Evolutionary conservation across 2,329 filamentous ascomycete genomes (phyloP).

Genomic region (Cercospora zeina): DNA sequence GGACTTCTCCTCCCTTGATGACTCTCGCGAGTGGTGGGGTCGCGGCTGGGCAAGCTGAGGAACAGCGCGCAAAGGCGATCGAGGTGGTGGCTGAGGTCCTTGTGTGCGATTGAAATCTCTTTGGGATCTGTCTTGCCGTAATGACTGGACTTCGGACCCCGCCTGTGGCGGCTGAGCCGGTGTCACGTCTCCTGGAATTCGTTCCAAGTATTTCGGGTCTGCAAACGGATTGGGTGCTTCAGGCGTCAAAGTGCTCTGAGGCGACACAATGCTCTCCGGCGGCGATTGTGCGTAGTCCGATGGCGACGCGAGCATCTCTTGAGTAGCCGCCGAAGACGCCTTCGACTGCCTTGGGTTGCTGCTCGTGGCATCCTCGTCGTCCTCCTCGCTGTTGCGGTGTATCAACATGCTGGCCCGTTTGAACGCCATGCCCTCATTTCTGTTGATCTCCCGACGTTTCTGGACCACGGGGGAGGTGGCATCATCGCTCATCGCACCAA

Average conservation of each 20-base stretch:
- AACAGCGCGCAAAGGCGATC: constrained; percentile 8
- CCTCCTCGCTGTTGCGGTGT: constrained; percentile 31
- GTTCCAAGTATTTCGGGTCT: constrained; percentile 36
- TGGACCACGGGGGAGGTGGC: constrained; percentile 29
- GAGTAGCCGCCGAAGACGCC: constrained; percentile 15
- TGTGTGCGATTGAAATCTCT: constrained; percentile 17
- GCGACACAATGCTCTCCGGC: constrained; percentile 25
- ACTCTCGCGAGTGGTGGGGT: constrained; percentile 13
- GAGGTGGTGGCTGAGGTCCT: constrained; percentile 16
- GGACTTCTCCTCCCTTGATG: constrained; percentile 20
- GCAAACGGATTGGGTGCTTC: constrained; percentile 31
- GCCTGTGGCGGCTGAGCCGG: constrained; percentile 14
- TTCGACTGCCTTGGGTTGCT: constrained; percentile 15
- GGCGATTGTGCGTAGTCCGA: constrained; percentile 24
- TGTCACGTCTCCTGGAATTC: constrained; percentile 30
- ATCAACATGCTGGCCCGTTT: constrained; percentile 38
- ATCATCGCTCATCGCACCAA: constrained; percentile 17
- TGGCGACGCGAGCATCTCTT: constrained; percentile 14
- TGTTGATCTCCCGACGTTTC: constrained; percentile 34
- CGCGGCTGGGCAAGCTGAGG: constrained; percentile 11
- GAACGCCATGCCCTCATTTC: constrained; percentile 37
- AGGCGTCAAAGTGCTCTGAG: constrained; percentile 22
- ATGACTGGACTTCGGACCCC: constrained; percentile 11
- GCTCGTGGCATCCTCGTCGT: constrained; percentile 17
- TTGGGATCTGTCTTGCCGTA: constrained; percentile 16